These are phyloP conservation scores for Fusarium compactum DNA, from an alignment of 2,329 filamentous ascomycete genomes.

Conservation along the genomic window DNA sequence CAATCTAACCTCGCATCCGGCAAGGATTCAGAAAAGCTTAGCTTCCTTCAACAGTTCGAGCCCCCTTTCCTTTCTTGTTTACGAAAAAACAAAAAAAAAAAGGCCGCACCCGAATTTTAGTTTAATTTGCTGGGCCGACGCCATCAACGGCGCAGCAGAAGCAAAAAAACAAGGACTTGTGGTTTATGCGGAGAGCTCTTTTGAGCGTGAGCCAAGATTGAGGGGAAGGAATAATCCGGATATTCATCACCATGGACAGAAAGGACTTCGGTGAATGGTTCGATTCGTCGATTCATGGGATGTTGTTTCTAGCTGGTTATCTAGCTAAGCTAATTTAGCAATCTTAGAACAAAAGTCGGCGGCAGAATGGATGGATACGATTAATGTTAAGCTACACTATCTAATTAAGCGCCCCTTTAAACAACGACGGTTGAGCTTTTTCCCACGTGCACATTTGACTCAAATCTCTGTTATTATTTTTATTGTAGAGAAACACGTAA, in stretches of 20 bases:
- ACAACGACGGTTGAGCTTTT: neutral
- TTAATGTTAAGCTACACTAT: neutral
- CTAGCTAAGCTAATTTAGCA: neutral
- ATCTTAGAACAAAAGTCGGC: neutral
- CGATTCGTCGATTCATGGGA: conserved; percentile 20
- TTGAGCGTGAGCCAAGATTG: neutral
- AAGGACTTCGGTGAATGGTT: conserved; percentile 10
- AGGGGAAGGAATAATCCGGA: neutral
- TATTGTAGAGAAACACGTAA: neutral
- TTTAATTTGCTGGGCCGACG: conserved; percentile 6
- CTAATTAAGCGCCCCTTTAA: neutral
- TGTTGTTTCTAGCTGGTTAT: neutral
- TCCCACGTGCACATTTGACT: neutral
- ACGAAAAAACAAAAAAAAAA: neutral
- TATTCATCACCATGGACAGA: neutral
- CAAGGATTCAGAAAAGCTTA: conserved; percentile 22
- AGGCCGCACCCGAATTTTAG: neutral
- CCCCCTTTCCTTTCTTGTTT: conserved; percentile 6
- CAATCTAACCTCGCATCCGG: conserved; percentile 10
- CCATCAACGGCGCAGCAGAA: conserved; percentile 5
- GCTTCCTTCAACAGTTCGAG: neutral
- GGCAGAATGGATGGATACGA: neutral
- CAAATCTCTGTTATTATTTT: neutral
- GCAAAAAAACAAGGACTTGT: neutral
- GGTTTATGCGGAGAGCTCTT: conserved; percentile 3